Base-by-base conservation (phyloP, 2,329 filamentous ascomycete genomes). In the Pseudogymnoascus sp. region DNA sequence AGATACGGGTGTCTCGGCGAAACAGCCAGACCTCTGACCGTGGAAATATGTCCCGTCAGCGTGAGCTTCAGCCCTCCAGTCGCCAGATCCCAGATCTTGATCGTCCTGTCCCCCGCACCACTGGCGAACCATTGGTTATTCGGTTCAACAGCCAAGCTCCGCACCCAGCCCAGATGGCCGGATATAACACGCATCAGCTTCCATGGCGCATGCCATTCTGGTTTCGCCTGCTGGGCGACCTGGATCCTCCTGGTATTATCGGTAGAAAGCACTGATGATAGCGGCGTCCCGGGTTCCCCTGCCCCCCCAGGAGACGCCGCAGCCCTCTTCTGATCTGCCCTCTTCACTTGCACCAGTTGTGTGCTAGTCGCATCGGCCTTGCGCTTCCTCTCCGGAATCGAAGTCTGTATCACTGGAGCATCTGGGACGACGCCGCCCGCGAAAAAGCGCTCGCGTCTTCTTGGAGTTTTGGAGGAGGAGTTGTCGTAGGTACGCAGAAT, bases 31-130 rank as follows among this genome's bases (percentile, higher is more conserved):
- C 95, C 95, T 61, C 93, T 87, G 0, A 97, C 93, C 4, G 91
- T 96, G 59, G 91, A 96, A 71, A 96, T 97, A 76, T 97, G 93
- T 37, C 93, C 93, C 1, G 93, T 97, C 65, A 97, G 78, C 0
- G 93, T 97, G 66, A 97, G 78, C 63, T 87, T 84, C 67, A 97
- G 79, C n/a, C 83, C 85, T 0, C 96, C 95, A 1, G 90, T 90
- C 16, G 92, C 95, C 66, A 99, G 76, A 76, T 99, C 93, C 93
- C 93, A 99, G 66, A 99, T 96, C 80, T 99, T 99, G 78, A 99
- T 97, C 1, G 93, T 97, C 61, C 96, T 83, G 74, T 99, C 95
- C 62, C 93, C 96, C 5, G 93, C 92, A 65, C 95, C 95, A 69
- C 90, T 96, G 18, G 92, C 95, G 75, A 99, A 99, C 91, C 93